A percentile compares a stretch with the other conserved stretches of the same genome.
phyloP scores from a whole-genome alignment of 257 asterid genomes.

The Plantago elongata region DNA sequence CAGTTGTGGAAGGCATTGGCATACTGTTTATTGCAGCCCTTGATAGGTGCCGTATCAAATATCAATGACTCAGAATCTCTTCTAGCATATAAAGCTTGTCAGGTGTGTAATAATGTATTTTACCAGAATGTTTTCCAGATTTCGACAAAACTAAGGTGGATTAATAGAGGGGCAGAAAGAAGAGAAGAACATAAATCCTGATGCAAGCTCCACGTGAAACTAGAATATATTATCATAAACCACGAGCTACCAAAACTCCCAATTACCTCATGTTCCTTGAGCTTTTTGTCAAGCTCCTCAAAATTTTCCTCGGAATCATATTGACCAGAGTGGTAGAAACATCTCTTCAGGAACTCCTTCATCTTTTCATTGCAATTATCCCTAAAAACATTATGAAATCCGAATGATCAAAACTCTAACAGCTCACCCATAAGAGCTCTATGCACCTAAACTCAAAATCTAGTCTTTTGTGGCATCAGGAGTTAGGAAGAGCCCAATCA shows the following conservation, averaged over 20 bases:
- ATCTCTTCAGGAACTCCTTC: slow-evolving; percentile 78
- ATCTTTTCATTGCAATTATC: slow-evolving; percentile 92
- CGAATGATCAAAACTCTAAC: slow-evolving; percentile 1
- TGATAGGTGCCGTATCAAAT: too few relatives aligned
- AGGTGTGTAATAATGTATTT: too few relatives aligned
- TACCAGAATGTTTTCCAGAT: too few relatives aligned
- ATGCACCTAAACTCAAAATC: neutral
- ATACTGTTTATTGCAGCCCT: too few relatives aligned
- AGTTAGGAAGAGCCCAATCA: neutral
- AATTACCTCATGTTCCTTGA: slow-evolving; percentile 88
- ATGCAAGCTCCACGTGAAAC: too few relatives aligned
- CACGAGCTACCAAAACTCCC: neutral
- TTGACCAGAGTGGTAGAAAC: slow-evolving; percentile 90
- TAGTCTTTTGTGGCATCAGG: neutral
- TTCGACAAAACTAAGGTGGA: neutral
- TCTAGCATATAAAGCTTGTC: too few relatives aligned
- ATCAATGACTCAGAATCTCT: too few relatives aligned
- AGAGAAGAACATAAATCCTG: too few relatives aligned
- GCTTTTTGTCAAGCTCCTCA: slow-evolving; percentile 63
- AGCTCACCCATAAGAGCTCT: neutral
- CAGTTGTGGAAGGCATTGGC: too few relatives aligned
- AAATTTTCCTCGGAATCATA: slow-evolving; percentile 74
- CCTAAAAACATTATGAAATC: slow-evolving; percentile 35
- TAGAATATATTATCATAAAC: neutral
- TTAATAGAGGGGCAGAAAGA: neutral